phyloP scores from a whole-genome alignment of 2,329 filamentous ascomycete species.

The Drechslera avenae region DNA sequence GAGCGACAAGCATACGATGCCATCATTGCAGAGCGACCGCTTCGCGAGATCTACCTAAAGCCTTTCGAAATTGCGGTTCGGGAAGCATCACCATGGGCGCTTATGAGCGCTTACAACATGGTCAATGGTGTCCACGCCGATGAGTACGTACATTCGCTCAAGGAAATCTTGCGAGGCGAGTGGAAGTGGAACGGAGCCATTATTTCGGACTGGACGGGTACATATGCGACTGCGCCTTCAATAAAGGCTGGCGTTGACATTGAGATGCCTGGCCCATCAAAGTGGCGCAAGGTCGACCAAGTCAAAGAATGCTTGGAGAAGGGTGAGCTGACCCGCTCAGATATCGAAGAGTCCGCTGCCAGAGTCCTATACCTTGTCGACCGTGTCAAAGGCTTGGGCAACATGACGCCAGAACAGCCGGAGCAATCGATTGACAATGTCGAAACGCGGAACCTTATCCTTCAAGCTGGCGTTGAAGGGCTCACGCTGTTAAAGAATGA shows the following conservation, averaged over 20 bases:
- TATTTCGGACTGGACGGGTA: slow-evolving; percentile 52
- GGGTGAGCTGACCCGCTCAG: slow-evolving; percentile 56
- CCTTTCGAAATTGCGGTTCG: slow-evolving; percentile 75
- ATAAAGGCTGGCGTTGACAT: slow-evolving; percentile 48
- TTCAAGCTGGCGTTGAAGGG: slow-evolving; percentile 65
- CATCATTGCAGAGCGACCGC: slow-evolving; percentile 65
- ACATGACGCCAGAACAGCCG: slow-evolving; percentile 61
- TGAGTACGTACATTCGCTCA: slow-evolving; percentile 49
- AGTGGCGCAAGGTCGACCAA: slow-evolving; percentile 47
- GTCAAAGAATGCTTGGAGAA: slow-evolving; percentile 41
- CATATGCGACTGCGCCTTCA: slow-evolving; percentile 47
- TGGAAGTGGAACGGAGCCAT: slow-evolving; percentile 52
- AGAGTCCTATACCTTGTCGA: slow-evolving; percentile 68
- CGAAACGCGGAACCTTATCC: slow-evolving; percentile 65
- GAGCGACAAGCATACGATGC: slow-evolving; percentile 68
- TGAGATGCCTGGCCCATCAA: slow-evolving; percentile 50
- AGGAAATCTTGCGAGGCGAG: slow-evolving; percentile 49
- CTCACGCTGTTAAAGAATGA: slow-evolving; percentile 70
- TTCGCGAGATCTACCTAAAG: slow-evolving; percentile 74
- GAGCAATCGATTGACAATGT: slow-evolving; percentile 60
- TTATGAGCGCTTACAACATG: slow-evolving; percentile 73
- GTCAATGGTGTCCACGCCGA: slow-evolving; percentile 63
- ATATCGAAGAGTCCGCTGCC: slow-evolving; percentile 50
- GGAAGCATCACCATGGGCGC: slow-evolving; percentile 68
- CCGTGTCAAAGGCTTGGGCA: slow-evolving; percentile 62